Base-by-base conservation (phyloP, 2,329 filamentous ascomycete species). In the Scortechinia acanthostroma region DNA sequence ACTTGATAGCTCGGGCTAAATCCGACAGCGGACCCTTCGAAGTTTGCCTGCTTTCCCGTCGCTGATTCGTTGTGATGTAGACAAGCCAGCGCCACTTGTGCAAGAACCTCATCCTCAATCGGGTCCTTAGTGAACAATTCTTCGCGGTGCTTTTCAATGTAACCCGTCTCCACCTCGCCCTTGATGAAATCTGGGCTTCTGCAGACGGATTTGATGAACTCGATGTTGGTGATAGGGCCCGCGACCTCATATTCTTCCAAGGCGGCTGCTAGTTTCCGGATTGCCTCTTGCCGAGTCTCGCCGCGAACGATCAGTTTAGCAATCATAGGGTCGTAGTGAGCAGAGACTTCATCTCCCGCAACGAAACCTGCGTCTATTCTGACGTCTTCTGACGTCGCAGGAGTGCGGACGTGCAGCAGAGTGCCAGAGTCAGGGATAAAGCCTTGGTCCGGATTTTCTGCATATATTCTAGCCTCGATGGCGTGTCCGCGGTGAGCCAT, bases 251-350 rank as follows among this genome's bases (percentile, higher is more conserved):
- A 88, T 42, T 82, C 69, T 54, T 85, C 80, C 4, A 88, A 62
- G 0, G 84, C 83, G 3, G 73, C 65, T 3, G 73, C 69, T 16
- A 88, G 67, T 54, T 85, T 88, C 46, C 79, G 76, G 21, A 88
- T 71, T 1, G 82, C 78, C 35, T 80, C 74, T 54, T 76, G 68
- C 47, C 84, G 70, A 21, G 74, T 76, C 15, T 72, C 68, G 0
- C 78, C 83, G 50, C 76, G 73, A 3, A 88, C 81, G 51, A 88
- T 88, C 48, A 88, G 68, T 56, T 88, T 88, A 6, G 83, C 78
- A 48, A 88, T 87, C 84, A 88, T 88, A 1, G 84, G 83, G 53
- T 88, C 84, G 58, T 88, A 88, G 54, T 85, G 77, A 15, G 80
- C 80, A 0, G 83, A 86, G 1, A 88, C 79, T 53, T 84, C 79